Percentiles rank a stretch among this genome's conserved stretches.
These are phyloP conservation scores for Ustilago shanxiensis DNA, from an alignment of 1,284 basidiomycete species.

Conservation along the genomic window DNA sequence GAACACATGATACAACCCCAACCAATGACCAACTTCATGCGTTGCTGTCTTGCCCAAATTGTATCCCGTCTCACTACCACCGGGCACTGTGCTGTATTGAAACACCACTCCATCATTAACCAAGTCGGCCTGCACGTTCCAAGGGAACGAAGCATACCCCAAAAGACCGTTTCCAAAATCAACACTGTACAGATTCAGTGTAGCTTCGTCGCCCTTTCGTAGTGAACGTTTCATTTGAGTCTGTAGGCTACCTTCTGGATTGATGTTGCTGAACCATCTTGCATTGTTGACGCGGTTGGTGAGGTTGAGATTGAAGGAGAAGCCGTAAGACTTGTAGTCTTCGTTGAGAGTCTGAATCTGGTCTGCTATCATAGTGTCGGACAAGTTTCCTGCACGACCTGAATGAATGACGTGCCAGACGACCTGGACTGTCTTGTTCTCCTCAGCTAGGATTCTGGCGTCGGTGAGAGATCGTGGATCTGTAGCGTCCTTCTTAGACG, in stretches of 20 bases:
- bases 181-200: conserved; percentile 75
- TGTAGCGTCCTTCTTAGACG: conserved; percentile 2
- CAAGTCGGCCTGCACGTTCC: conserved; percentile 19
- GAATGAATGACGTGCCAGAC: conserved; percentile 54
- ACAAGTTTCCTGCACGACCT: conserved; percentile 33
- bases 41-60: conserved; percentile 75
- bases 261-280: conserved; percentile 74
- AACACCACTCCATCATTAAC: conserved; percentile 39
- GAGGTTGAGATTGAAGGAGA: conserved; percentile 73
- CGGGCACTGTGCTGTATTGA: conserved; percentile 72
- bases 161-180: conserved; percentile 45
- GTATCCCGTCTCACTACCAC: conserved; percentile 73
- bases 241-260: conserved; percentile 72
- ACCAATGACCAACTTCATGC: conserved; percentile 73
- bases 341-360: conserved; percentile 75
- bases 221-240: conserved; percentile 74
- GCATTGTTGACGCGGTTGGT: conserved; percentile 72
- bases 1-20: conserved; percentile 77
- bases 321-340: conserved; percentile 72
- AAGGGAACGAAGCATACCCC: conserved; percentile 74
- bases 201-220: conserved; percentile 72
- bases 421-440: conserved; percentile 36
- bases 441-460: conserved; percentile 32
- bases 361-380: conserved; percentile 18
- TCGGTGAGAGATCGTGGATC: conserved; percentile 36